These are phyloP conservation scores for Paramyrothecium sp. DNA, from an alignment of 2,329 filamentous ascomycete species.

Conservation along the genomic window DNA sequence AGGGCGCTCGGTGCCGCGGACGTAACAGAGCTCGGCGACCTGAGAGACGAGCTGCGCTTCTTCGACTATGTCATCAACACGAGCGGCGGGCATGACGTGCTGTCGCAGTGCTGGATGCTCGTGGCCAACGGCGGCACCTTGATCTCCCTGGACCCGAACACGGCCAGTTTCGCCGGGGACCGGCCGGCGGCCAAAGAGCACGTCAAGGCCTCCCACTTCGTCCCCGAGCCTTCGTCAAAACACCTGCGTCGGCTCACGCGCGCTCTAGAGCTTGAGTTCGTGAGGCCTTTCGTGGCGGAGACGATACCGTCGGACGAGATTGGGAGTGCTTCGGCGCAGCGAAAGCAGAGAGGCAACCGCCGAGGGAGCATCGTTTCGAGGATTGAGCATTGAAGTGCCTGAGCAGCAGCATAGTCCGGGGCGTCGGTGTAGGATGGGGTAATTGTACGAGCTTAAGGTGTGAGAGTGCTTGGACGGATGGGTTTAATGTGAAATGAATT, in stretches of 20 bases:
- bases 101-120: conserved; percentile 23
- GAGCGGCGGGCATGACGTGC: conserved; percentile 21
- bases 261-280: conserved; percentile 1
- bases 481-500: no score
- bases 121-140: conserved; percentile 20
- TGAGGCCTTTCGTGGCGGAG: conserved; percentile 8
- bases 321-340: conserved; percentile 3
- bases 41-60: conserved; percentile 7
- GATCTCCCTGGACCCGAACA: conserved; percentile 12
- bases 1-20: conserved; percentile 22
- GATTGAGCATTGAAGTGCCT: neutral
- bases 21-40: conserved; percentile 13
- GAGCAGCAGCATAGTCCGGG: no score
- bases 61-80: conserved; percentile 28
- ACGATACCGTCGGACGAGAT: conserved; percentile 6
- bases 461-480: no score
- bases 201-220: conserved; percentile 4
- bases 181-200: conserved; percentile 3
- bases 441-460: no score
- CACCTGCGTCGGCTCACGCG: conserved; percentile 1
- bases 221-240: conserved; percentile 1
- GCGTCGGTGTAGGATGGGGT: no score
- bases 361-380: conserved; percentile 7
- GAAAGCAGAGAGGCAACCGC: conserved; percentile 5
- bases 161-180: conserved; percentile 2